A percentile compares a stretch with the other conserved stretches of the same genome.
These are phyloP conservation scores for Isochrysis galbana DNA, from an alignment of 78 protist species.

Conservation along the genomic window DNA sequence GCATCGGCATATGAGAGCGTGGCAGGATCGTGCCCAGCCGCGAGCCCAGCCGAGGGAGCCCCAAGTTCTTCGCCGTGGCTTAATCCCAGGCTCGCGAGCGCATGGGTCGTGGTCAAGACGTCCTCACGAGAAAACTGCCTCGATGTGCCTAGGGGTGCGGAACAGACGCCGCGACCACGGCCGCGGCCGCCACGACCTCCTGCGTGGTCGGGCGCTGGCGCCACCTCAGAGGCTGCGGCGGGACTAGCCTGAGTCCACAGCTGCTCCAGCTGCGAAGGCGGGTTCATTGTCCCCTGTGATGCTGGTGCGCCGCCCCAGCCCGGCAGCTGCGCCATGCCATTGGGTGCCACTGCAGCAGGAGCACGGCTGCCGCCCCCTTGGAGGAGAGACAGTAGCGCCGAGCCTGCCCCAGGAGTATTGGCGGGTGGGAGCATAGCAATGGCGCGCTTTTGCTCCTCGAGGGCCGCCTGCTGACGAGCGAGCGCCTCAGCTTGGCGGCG, in stretches of 20 bases:
- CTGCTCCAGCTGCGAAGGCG: neutral
- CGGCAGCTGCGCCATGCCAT: no score
- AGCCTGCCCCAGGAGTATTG: neutral
- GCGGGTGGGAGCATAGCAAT: neutral
- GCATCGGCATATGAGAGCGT: no score
- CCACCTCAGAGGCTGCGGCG: no score
- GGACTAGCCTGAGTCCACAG: neutral
- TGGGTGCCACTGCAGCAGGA: no score
- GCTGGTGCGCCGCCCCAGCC: no score
- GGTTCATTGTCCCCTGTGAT: no score
- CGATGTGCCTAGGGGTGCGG: neutral
- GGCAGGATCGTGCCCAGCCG: no score
- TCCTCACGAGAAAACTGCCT: neutral
- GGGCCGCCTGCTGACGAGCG: neutral
- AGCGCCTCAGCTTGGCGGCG: neutral
- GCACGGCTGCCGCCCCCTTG: neutral
- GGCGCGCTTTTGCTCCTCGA: neutral
- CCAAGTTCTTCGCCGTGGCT: no score
- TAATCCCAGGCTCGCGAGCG: no score
- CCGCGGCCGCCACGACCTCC: conserved; percentile 6
- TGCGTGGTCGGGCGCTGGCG: no score
- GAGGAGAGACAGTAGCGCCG: conserved; percentile 2
- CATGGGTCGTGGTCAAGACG: no score
- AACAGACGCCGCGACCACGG: conserved; percentile 19
- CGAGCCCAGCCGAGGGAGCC: no score